Base-by-base conservation (phyloP, 2,329 filamentous ascomycete genomes). In the Penicillium concentricum region DNA sequence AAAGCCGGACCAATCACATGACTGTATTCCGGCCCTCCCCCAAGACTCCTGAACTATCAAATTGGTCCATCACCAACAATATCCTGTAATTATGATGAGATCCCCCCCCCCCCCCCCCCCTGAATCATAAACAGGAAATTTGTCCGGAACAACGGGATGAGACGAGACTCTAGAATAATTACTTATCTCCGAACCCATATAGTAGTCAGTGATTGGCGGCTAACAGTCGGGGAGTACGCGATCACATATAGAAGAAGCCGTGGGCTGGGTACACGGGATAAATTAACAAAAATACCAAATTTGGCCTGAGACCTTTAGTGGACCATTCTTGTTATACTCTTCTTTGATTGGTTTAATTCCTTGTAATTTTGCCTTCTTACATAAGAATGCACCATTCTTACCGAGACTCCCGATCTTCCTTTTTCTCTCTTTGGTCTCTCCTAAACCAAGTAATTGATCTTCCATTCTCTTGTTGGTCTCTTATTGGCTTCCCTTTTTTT, bases 191-290 rank as follows among this genome's bases (percentile, higher is more conserved):
- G 28, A 34, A n/a, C n/a, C n/a, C n/a, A n/a, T n/a, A n/a, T n/a
- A n/a, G n/a, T n/a, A n/a, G n/a, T n/a, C n/a, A n/a, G 15, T 30
- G 5, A 26, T 24, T 37, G 32, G 20, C 58, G 60, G 56, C 61
- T 60, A 60, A 65, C 38, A 51, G 41, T 60, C 56, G 61, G 61
- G 62, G 62, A 34, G 62, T 64, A 63, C 58, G 51, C 32, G 38
- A 54, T 47, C 44, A 55, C 38, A 54, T 50, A 54, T 35, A 39
- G 42, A 52, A 32, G 38, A 20, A 26, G n/a, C 6, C 48, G 26
- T 56, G 49, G 54, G 30, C 48, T 46, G 46, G 54, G 54, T 53
- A 57, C 54, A 57, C 48, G 54, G 54, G 54, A 56, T 39, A 52
- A 56, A 56, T 45, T 49, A 41, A 48, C 24, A 10, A 18, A 28